Evolutionary conservation across 2,329 filamentous ascomycete genomes (phyloP), one percentile per base, ranked within the genome.

Genomic region (Fusarium napiforme): DNA sequence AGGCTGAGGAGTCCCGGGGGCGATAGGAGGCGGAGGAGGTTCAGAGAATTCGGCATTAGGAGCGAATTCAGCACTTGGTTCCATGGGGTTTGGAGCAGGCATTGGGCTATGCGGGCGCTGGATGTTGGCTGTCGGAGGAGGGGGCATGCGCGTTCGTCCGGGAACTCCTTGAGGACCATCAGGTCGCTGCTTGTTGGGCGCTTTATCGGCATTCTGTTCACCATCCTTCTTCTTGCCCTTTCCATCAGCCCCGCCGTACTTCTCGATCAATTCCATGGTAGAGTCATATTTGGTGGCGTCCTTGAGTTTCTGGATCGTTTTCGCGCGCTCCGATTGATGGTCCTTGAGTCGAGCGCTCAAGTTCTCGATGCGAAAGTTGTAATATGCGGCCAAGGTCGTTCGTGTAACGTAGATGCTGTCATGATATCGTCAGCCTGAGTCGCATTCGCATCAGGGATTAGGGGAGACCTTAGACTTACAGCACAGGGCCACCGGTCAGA

Each of bases 221-320:
- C 55, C 64, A 9, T 75, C 69, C 34, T 77, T 79, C 49, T 79
- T 82, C 68, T 72, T 79, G 18, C 77, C 78, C 16, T 78, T 78
- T 77, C 87, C 84, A 70, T 91, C 90, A 26, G 87, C 85, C 15
- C 90, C 93, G 40, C 95, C 95, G 81, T 99, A 99, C 78, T 98
- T 99, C 78, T 98, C 94, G 16, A 99, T 89, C 67, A 99, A 84
- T 80, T 98, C 91, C 78, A 97, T 90, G 4, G 96, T 99, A 37
- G 95, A 96, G 82, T 98, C 94, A 84, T 98, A 99, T 82, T 93
- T 97, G 39, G 96, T 99, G 32, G 95, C 95, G 66, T 93, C 91
- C 83, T 99, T 99, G 72, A 99, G 90, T 83, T 95, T 95, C 81
- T 97, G 93, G 74, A 99, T 98, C 4, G 95, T 97, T 77, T 91